Evolutionary conservation across 495 filamentous ascomycete genomes (phyloP), one percentile per base, ranked within the genome.

Genomic region (Podospora pseudopauciseta): DNA sequence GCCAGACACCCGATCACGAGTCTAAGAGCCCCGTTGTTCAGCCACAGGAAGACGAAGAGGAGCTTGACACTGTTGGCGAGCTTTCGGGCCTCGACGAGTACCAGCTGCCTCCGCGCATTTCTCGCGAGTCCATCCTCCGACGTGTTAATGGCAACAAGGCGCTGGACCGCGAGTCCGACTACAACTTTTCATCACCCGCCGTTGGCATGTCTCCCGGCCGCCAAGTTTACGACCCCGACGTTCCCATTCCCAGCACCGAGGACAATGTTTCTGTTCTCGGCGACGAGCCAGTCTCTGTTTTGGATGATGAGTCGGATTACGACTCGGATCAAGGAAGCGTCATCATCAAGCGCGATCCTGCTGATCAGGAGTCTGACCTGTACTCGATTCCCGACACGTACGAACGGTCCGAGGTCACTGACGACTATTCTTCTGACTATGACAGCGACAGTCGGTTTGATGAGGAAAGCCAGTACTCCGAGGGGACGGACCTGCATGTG

Each of bases 111-210:
- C 91, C 91, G 16, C 90, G 89, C 30, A 94, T 97, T 73, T 97
- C 95, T 44, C 86, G 95, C 23, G 95, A 97, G 74, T 96, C 93
- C 0, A 98, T 98, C 66, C 80, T 97, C 61, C 88, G 92, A 18
- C 93, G 93, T 66, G 89, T 98, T 26, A 93, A 94, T 71, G 89
- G 90, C 56, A 86, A 89, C 62, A 86, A 88, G 61, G 76, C 77
- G 66, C 81, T 82, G 54, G 78, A 79, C 2, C 78, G 77, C 53
- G 89, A 92, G 60, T 87, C 87, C n/a, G 85, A 87, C 66, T 87
- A 87, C 58, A 85, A 84, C 65, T 89, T 87, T 65, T 87, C 85
- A 0, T 86, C 89, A 7, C 77, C 85, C 0, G 79, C 78, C 5
- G 82, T 85, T 1, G 87, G 86, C 68, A 81, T 85, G 26, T 80